A percentile compares a stretch with the other conserved stretches of the same genome.
Conservation (phyloP, 495 filamentous ascomycete genomes). For the Hyaloscypha bicolor region DNA sequence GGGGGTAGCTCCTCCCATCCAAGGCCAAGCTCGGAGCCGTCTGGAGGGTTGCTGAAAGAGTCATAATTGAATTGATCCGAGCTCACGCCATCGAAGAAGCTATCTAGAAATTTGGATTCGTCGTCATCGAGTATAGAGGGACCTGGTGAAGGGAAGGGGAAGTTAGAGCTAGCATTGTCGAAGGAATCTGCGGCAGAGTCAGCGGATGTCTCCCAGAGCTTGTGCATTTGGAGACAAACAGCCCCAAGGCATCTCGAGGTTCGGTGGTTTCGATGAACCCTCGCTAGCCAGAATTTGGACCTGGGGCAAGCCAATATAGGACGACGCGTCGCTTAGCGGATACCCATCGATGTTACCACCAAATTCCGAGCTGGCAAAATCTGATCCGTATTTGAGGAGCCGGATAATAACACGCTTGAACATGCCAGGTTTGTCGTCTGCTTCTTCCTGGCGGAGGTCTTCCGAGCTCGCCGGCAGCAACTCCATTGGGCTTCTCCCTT, state of each 20-base stretch:
- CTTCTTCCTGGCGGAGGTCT: too few species aligned
- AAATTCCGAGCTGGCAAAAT: too few species aligned
- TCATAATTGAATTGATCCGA: slow-evolving; percentile 53
- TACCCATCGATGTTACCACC: too few species aligned
- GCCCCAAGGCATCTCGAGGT: slow-evolving; percentile 56
- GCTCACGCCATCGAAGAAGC: slow-evolving; percentile 63
- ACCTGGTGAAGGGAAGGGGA: slow-evolving; percentile 57
- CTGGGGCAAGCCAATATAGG: too few species aligned
- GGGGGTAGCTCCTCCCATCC: slow-evolving; percentile 62
- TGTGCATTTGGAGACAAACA: slow-evolving; percentile 48
- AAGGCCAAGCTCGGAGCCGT: slow-evolving; percentile 49
- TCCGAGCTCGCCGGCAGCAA: too few species aligned
- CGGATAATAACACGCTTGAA: too few species aligned
- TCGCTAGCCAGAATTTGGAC: too few species aligned
- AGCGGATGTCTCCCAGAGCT: neutral
- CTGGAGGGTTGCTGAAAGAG: slow-evolving; percentile 43
- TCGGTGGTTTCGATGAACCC: slow-evolving; percentile 45
- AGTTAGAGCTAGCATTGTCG: slow-evolving; percentile 42
- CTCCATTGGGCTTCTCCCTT: too few species aligned
- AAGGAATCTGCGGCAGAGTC: slow-evolving; percentile 29
- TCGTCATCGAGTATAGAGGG: slow-evolving; percentile 62
- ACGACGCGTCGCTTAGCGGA: too few species aligned
- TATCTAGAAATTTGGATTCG: slow-evolving; percentile 60
- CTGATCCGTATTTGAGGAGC: too few species aligned
- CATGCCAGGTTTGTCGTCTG: too few species aligned